Conservation (phyloP, 2,329 filamentous ascomycete species). For the Microdochium trichocladiopsis region DNA sequence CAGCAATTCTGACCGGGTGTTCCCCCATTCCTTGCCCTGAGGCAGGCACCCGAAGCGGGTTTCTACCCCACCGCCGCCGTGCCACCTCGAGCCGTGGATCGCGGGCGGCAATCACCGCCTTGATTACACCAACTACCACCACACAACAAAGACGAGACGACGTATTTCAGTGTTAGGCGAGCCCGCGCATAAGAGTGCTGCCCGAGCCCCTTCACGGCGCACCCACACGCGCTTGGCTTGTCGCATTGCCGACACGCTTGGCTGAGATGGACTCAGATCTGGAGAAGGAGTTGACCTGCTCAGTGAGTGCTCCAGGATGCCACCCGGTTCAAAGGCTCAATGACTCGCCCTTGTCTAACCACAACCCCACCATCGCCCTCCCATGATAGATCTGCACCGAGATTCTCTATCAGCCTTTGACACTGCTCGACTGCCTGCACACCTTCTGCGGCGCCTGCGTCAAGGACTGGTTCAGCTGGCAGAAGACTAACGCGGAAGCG, state of each 20-base stretch:
- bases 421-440: conserved; percentile 86
- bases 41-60: neutral
- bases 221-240: neutral
- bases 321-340: neutral
- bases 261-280: conserved; percentile 54
- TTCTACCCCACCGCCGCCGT: neutral
- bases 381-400: conserved; percentile 95
- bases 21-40: neutral
- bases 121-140: neutral
- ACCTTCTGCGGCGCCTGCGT: conserved; percentile 94
- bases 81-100: neutral
- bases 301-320: conserved; percentile 51
- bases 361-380: conserved; percentile 2
- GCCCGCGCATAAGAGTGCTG: neutral
- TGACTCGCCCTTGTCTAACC: conserved; percentile 1
- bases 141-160: neutral
- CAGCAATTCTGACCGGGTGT: neutral
- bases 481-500: conserved; percentile 53
- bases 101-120: neutral
- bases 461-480: conserved; percentile 91
- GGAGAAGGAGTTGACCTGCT: conserved; percentile 92
- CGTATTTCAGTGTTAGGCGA: neutral
- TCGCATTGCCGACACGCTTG: neutral
- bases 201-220: neutral
- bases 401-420: conserved; percentile 83